These are phyloP conservation scores for Vitis rupestris DNA, from an alignment of 164 flowering plant species.

Conservation along the genomic window DNA sequence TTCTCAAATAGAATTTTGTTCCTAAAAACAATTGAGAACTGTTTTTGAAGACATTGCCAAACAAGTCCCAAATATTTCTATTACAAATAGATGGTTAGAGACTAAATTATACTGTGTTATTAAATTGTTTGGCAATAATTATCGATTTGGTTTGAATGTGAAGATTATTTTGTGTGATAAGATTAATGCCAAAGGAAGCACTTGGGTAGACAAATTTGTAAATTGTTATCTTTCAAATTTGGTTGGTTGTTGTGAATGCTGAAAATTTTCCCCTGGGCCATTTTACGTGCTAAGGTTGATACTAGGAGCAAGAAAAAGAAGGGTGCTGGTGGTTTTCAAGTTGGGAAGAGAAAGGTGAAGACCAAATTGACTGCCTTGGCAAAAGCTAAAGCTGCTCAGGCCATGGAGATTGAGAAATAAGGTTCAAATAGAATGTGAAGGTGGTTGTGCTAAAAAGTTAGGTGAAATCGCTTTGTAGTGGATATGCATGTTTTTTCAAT, in stretches of 20 bases:
- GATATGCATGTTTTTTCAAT: background rate
- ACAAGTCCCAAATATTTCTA: too few species aligned
- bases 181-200: too few species aligned
- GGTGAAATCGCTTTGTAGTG: background rate
- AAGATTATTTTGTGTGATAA: too few species aligned
- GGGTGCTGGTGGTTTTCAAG: constrained; percentile 61
- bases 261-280: background rate
- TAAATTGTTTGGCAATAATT: too few species aligned
- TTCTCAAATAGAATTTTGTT: too few species aligned
- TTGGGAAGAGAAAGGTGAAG: constrained; percentile 91
- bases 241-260: background rate
- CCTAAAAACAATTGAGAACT: too few species aligned
- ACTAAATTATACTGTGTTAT: too few species aligned
- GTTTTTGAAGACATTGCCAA: too few species aligned
- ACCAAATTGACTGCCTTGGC: constrained; percentile 70
- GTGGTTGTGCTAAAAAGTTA: background rate
- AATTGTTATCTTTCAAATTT: background rate
- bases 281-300: constrained; percentile 55
- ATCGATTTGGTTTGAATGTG: too few species aligned
- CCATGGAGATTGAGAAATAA: constrained; percentile 90
- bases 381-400: constrained; percentile 90
- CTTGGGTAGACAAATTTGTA: too few species aligned
- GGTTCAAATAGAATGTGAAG: constrained; percentile 12
- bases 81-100: too few species aligned
- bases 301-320: constrained; percentile 62